phyloP scores from a whole-genome alignment of 768 basidiomycete genomes.

The Hygrophorus russula region DNA sequence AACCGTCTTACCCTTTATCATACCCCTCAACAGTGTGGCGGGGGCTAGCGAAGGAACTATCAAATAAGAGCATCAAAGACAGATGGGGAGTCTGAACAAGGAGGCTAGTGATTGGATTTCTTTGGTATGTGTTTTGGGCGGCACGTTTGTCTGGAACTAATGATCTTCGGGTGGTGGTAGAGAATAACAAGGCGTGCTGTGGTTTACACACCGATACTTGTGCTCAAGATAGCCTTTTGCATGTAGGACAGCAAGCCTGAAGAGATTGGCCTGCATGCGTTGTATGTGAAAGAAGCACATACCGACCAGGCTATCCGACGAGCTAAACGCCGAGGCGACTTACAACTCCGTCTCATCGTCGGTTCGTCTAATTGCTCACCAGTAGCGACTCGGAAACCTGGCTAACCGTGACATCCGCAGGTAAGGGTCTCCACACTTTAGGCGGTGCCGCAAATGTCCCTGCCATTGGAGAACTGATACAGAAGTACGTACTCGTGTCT shows the following conservation, averaged over 20 bases:
- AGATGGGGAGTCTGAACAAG: conserved; percentile 77
- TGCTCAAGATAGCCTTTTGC: neutral
- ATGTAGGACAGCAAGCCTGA: conserved; percentile 57
- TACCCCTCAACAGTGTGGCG: too few species aligned
- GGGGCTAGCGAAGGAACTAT: conserved; percentile 81
- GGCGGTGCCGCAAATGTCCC: conserved; percentile 78
- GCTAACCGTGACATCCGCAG: conserved; percentile 20
- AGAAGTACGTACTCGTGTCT: conserved; percentile 40
- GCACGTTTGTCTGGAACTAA: neutral
- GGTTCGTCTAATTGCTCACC: conserved; percentile 33
- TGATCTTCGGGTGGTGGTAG: conserved; percentile 22
- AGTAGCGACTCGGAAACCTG: neutral
- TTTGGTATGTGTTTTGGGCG: conserved; percentile 30
- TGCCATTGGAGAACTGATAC: conserved; percentile 80
- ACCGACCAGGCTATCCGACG: conserved; percentile 61
- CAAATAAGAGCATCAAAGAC: conserved; percentile 64
- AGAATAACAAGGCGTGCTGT: conserved; percentile 60
- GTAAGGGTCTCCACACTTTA: conserved; percentile 80
- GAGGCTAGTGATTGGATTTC: too few species aligned
- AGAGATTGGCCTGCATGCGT: conserved; percentile 82
- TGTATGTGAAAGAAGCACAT: conserved; percentile 81
- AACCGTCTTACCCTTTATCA: too few species aligned
- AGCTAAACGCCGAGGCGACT: conserved; percentile 52
- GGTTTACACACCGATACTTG: neutral
- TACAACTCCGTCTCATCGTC: conserved; percentile 71